Evolutionary conservation across 2,329 filamentous ascomycete genomes (phyloP).

Genomic region (Talaromyces piceae): DNA sequence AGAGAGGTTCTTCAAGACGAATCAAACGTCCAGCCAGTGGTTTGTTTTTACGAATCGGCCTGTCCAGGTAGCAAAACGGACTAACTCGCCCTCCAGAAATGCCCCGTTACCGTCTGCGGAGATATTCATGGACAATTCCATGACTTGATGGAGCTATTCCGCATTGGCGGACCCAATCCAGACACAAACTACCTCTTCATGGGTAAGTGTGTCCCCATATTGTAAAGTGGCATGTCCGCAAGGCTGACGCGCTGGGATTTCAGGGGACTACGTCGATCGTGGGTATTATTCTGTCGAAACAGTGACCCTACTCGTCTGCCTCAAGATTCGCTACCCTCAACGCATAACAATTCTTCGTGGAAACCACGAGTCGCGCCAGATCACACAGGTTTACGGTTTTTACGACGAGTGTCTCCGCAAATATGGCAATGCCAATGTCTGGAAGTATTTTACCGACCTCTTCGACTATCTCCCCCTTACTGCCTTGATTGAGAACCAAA

Average conservation of each 20-base stretch:
- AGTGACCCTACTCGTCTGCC: slow-evolving; percentile 86
- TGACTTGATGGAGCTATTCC: slow-evolving; percentile 98
- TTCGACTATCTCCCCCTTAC: slow-evolving; percentile 98
- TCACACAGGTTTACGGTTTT: slow-evolving; percentile 98
- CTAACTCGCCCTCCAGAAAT: slow-evolving; percentile 60
- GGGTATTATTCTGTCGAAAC: slow-evolving; percentile 99
- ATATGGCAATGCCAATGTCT: slow-evolving; percentile 98
- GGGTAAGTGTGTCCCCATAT: slow-evolving; percentile 53
- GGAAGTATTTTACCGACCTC: slow-evolving; percentile 98
- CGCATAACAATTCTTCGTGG: slow-evolving; percentile 97
- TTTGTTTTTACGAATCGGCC: slow-evolving; percentile 43
- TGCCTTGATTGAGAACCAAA: slow-evolving; percentile 97
- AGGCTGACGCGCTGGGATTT: slow-evolving; percentile 14
- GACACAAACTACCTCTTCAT: slow-evolving; percentile 99
- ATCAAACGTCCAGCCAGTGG: slow-evolving; percentile 97
- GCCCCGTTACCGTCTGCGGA: slow-evolving; percentile 95
- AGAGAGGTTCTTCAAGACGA: slow-evolving; percentile 95
- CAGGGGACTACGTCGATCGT: slow-evolving; percentile 96
- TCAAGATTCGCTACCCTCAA: slow-evolving; percentile 96
- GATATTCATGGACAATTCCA: slow-evolving; percentile 99
- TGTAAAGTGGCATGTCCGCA: slow-evolving; percentile 12
- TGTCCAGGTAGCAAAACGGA: slow-evolving; percentile 11
- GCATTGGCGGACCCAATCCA: slow-evolving; percentile 94
- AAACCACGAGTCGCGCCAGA: slow-evolving; percentile 98
- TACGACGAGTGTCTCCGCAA: slow-evolving; percentile 98